Evolutionary conservation across 2,329 filamentous ascomycete species (phyloP).

Genomic region (Sclerotinia sclerotiorum): DNA sequence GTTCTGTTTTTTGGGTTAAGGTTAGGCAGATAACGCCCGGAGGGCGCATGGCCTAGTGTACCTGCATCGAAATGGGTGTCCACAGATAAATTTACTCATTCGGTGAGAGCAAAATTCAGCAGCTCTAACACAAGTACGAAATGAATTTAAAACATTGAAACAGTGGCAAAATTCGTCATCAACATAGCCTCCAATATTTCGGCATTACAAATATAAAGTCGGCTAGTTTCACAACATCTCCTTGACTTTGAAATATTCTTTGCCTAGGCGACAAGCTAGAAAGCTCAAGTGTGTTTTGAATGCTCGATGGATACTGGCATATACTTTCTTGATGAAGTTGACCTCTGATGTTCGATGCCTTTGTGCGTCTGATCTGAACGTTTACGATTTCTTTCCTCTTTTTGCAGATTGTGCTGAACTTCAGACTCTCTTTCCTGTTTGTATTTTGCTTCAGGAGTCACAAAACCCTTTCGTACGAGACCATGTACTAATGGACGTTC

Average conservation of each 20-base stretch:
- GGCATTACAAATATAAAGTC: background rate
- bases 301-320: constrained; percentile 2
- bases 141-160: background rate
- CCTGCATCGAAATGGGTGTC: constrained; percentile 3
- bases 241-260: background rate
- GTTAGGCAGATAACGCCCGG: constrained; percentile 4
- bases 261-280: background rate
- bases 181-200: background rate
- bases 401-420: constrained; percentile 12
- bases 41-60: background rate
- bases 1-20: background rate
- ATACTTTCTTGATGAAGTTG: constrained; percentile 6
- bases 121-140: background rate
- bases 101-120: background rate
- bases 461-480: constrained; percentile 21
- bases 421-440: constrained; percentile 18
- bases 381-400: constrained; percentile 23
- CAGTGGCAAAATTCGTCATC: constrained; percentile 11
- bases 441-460: constrained; percentile 25
- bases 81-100: constrained; percentile 15
- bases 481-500: constrained; percentile 30
- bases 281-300: background rate
- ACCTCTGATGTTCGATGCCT: background rate
- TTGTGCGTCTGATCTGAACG: background rate
- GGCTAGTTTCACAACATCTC: background rate